Evolutionary conservation across 1,139 yeast species (phyloP), one percentile per base, ranked within the genome.

Genomic region (Lodderomyces metapsilosis): DNA sequence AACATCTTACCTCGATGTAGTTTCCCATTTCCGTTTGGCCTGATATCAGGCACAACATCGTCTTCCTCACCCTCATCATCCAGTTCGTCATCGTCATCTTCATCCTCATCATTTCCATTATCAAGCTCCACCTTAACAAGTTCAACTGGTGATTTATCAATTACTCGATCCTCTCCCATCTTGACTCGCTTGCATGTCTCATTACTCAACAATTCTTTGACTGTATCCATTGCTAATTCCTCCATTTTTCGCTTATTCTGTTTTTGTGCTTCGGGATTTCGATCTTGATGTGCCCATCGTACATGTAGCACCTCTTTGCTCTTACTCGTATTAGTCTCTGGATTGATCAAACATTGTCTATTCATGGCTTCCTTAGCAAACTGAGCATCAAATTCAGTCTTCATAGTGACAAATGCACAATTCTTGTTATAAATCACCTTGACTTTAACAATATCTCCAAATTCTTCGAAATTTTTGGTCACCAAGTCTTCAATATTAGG

Each of bases 341-440:
- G 22, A 9, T 30, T 12, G 5, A 21, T 68, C 22, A 91, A 61
- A 5, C 87, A 74, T 57, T 92, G 98, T 42, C 82, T 81, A 35
- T 83, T 78, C 95, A 89, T 86, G 2, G 95, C 95, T 58, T 89
- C 98, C 55, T 88, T 87, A 1, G 96, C 96, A 69, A 91, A 91
- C 59, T 91, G 97, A 0, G 97, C 97, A 55, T 78, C 82, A 23
- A 73, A 60, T 53, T 88, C 96, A 34, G 73, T 61, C 42, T 71
- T 71, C 58, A 69, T 92, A 1, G 88, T 84, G 7, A 92, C 77
- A 64, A 92, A 91, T 0, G 89, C 96, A 58, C 92, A 82, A 33
- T 82, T 80, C 52, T 84, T 80, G 34, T 66, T 69, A 41, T 74
- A 70, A 13, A 88, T 63, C 9, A 84, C 84, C 45, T 85, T 73